These are phyloP conservation scores for Hypsizygus ulmarius DNA, from an alignment of 1,284 basidiomycete species.

Conservation along the genomic window DNA sequence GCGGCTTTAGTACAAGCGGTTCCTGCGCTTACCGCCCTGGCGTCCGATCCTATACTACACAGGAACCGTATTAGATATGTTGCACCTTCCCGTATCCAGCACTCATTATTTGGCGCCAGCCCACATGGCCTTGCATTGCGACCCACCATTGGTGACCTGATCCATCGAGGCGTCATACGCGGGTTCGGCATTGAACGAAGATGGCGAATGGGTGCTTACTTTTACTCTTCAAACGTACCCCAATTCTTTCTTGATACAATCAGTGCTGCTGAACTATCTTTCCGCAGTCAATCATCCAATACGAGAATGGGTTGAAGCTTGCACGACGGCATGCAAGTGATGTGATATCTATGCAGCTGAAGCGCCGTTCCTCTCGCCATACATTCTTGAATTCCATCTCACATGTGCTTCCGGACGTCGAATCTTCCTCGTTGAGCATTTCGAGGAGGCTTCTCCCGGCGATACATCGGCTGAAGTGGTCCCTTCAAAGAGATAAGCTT, in stretches of 20 bases:
- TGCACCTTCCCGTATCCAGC: conserved; percentile 62
- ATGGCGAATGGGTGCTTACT: conserved; percentile 61
- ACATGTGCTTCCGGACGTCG: conserved; percentile 52
- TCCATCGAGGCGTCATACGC: conserved; percentile 64
- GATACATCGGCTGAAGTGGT: conserved; percentile 58
- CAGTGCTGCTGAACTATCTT: conserved; percentile 10
- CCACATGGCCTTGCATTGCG: conserved; percentile 53
- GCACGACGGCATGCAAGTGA: conserved; percentile 47
- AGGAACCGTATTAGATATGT: conserved; percentile 55
- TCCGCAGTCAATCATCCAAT: conserved; percentile 54
- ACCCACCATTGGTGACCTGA: conserved; percentile 62
- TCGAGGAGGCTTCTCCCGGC: conserved; percentile 55
- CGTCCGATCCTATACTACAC: conserved; percentile 61
- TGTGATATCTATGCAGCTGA: conserved; percentile 46
- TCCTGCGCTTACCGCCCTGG: conserved; percentile 44
- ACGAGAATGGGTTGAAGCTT: conserved; percentile 50
- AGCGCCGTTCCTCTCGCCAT: conserved; percentile 33
- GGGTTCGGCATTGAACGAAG: conserved; percentile 62
- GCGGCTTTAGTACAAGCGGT: conserved; percentile 46
- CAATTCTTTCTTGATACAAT: conserved; percentile 6
- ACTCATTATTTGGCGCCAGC: conserved; percentile 58
- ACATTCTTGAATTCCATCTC: conserved; percentile 36
- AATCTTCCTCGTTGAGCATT: conserved; percentile 44
- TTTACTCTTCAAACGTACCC: conserved; percentile 59
- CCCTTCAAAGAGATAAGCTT: conserved; percentile 53